phyloP scores from a whole-genome alignment of 257 asterid genomes.

The Solanum virginianum region DNA sequence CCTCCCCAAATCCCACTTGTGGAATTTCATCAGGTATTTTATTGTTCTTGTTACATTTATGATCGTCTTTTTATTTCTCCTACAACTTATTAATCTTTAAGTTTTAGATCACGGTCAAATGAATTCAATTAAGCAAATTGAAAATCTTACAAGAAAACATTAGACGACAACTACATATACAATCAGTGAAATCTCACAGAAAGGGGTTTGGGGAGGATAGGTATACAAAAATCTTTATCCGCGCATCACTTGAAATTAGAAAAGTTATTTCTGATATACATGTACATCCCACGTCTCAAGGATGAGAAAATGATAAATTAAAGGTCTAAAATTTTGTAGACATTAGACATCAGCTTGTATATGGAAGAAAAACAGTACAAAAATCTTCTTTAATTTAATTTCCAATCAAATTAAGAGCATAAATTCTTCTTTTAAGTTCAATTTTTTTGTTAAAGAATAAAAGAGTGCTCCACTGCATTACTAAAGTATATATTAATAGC shows the following conservation, averaged over 20 bases:
- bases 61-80: neutral
- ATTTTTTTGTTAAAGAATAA: neutral
- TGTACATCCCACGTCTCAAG: neutral
- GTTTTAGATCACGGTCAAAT: neutral
- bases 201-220: fast-evolving
- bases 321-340: neutral
- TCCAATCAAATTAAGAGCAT: neutral
- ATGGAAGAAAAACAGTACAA: neutral
- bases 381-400: neutral
- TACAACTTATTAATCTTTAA: neutral
- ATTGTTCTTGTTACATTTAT: too few species aligned
- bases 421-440: neutral
- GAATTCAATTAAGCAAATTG: neutral
- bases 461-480: neutral
- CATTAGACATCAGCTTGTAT: neutral
- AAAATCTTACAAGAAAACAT: neutral
- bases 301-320: neutral
- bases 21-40: too few species aligned
- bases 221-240: neutral
- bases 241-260: neutral
- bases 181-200: fast-evolving
- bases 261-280: too few species aligned
- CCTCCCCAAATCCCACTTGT: too few species aligned
- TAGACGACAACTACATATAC: neutral
- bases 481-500: neutral